Conservation (phyloP, 2,329 filamentous ascomycete genomes). For the Nigrospora osmanthi region DNA sequence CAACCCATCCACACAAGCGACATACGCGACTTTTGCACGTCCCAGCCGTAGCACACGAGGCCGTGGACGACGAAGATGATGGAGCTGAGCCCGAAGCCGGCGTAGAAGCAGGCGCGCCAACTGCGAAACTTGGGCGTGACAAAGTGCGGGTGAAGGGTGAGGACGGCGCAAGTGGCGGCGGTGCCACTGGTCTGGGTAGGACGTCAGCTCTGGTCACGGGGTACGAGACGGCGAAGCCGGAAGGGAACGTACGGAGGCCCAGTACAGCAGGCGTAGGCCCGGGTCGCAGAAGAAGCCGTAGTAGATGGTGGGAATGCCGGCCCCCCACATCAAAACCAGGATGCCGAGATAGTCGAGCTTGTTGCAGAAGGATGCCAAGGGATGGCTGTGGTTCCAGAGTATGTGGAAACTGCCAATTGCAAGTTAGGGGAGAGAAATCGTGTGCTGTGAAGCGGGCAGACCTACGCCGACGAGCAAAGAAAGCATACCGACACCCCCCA, state of each 20-base stretch:
- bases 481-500: conserved; percentile 8
- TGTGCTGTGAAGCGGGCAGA: neutral
- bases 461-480: conserved; percentile 6
- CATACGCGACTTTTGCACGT: neutral
- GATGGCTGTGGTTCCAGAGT: conserved; percentile 5
- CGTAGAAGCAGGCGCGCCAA: conserved; percentile 8
- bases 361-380: conserved; percentile 2
- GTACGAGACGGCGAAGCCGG: too few relatives aligned
- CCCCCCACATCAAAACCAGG: conserved; percentile 9
- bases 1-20: neutral
- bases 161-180: neutral
- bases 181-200: too few relatives aligned
- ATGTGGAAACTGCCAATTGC: conserved; percentile 8
- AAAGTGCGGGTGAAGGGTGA: conserved; percentile 8
- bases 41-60: neutral
- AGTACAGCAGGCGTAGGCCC: conserved; percentile 4
- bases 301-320: conserved; percentile 9
- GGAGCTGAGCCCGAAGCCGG: conserved; percentile 8
- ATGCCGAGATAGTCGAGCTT: conserved; percentile 11
- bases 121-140: conserved; percentile 4
- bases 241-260: conserved; percentile 5
- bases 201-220: too few relatives aligned
- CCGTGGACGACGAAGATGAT: conserved; percentile 6
- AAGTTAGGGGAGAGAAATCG: neutral
- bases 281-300: conserved; percentile 9